phyloP scores from a whole-genome alignment of 1,139 yeast species.

The Geotrichum carabidarum region DNA sequence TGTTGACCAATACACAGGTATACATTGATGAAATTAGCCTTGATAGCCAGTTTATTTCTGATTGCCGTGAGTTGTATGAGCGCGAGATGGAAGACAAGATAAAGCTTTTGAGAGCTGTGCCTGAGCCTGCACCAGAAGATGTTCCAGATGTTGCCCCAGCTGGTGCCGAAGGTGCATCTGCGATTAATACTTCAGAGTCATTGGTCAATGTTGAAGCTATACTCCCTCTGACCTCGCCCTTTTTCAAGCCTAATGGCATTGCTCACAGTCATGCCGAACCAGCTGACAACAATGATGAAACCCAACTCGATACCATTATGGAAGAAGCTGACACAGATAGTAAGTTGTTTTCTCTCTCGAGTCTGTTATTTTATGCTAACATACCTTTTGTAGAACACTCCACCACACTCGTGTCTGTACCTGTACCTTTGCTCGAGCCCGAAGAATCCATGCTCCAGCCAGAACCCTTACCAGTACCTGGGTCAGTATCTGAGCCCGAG shows the following conservation, averaged over 20 bases:
- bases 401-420: no score
- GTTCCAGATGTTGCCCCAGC: background rate
- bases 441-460: slow-evolving; percentile 9
- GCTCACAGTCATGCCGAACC: background rate
- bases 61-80: slow-evolving; percentile 68
- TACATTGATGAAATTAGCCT: slow-evolving; percentile 79
- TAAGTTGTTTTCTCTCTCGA: background rate
- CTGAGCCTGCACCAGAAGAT: background rate
- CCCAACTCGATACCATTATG: slow-evolving; percentile 6
- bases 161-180: background rate
- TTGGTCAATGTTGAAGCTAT: background rate
- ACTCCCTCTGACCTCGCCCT: background rate
- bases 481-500: slow-evolving; percentile 1
- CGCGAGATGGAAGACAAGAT: slow-evolving; percentile 47
- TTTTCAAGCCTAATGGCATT: background rate
- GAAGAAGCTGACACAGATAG: slow-evolving; percentile 5
- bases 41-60: slow-evolving; percentile 61
- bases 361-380: no score
- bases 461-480: slow-evolving; percentile 19
- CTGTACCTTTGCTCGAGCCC: background rate
- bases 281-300: background rate
- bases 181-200: slow-evolving; percentile 15
- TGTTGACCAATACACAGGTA: slow-evolving; percentile 94
- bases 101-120: slow-evolving; percentile 2
- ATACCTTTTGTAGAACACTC: background rate